phyloP scores from a whole-genome alignment of 1,284 basidiomycete genomes.

The Ceratobasidium sp. region DNA sequence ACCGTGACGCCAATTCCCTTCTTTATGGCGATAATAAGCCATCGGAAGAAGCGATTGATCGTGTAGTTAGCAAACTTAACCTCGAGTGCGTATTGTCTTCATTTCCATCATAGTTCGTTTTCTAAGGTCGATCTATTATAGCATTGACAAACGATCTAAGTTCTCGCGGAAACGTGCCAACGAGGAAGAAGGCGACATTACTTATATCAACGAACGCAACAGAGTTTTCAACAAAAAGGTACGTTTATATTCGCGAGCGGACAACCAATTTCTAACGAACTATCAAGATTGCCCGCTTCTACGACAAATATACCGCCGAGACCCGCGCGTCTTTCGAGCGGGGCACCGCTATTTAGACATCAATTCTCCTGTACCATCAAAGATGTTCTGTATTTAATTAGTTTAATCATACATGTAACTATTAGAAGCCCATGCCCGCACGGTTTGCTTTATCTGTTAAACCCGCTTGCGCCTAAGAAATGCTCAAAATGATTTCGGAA shows the following conservation, averaged over 20 bases:
- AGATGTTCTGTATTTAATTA: slow-evolving; percentile 7
- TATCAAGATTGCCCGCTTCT: slow-evolving; percentile 89
- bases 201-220: slow-evolving; percentile 99
- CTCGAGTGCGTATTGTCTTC: slow-evolving; percentile 75
- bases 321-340: slow-evolving; percentile 96
- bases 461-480: background rate
- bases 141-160: slow-evolving; percentile 87
- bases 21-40: slow-evolving; percentile 95
- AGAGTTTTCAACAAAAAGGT: slow-evolving; percentile 99
- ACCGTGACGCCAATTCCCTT: slow-evolving; percentile 89
- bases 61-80: slow-evolving; percentile 92
- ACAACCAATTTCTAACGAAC: background rate
- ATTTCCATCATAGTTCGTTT: background rate
- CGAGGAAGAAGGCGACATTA: slow-evolving; percentile 94
- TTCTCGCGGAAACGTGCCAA: slow-evolving; percentile 88
- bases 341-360: slow-evolving; percentile 80
- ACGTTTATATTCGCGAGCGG: slow-evolving; percentile 42
- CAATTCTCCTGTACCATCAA: background rate
- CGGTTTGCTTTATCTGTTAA: background rate
- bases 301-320: slow-evolving; percentile 96
- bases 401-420: background rate
- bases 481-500: background rate
- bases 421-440: background rate
- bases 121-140: slow-evolving; percentile 51
- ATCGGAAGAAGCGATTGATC: slow-evolving; percentile 92